Evolutionary conservation across 352 stramenopile species (phyloP).

Genomic region (Phytophthora pinifolia): DNA sequence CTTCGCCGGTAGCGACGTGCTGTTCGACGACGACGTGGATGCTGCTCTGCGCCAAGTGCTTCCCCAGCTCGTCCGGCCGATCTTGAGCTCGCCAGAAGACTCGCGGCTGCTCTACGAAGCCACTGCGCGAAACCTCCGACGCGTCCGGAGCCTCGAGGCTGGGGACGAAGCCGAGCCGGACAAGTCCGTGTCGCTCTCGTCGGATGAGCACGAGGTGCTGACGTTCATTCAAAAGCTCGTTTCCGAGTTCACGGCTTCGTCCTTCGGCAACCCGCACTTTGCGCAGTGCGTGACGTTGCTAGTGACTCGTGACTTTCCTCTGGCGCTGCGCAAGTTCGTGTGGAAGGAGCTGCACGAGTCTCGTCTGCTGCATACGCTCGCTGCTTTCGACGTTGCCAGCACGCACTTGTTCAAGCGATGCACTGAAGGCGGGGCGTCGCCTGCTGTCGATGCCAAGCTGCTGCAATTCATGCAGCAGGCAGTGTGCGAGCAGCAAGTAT

Average conservation of each 20-base stretch:
- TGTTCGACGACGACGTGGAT: conserved; percentile 71
- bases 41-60: conserved; percentile 50
- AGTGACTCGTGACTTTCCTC: conserved; percentile 54
- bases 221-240: conserved; percentile 70
- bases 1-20: conserved; percentile 66
- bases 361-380: conserved; percentile 52
- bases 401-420: conserved; percentile 40
- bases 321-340: conserved; percentile 56
- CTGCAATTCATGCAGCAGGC: conserved; percentile 53
- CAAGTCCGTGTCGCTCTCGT: conserved; percentile 36
- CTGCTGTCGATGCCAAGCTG: conserved; percentile 39
- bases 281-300: conserved; percentile 65
- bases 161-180: conserved; percentile 10
- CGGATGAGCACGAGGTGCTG: conserved; percentile 53
- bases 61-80: conserved; percentile 39
- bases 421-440: conserved; percentile 17
- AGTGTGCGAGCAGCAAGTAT: conserved; percentile 37
- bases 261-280: conserved; percentile 70
- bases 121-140: conserved; percentile 50
- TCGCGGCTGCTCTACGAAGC: conserved; percentile 42
- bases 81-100: conserved; percentile 28
- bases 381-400: conserved; percentile 35
- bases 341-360: conserved; percentile 70
- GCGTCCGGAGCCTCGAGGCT: conserved; percentile 47
- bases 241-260: conserved; percentile 65